These are phyloP conservation scores for Chlamydomonas sp. DNA, from an alignment of 139 green algal genomes.

Conservation along the genomic window DNA sequence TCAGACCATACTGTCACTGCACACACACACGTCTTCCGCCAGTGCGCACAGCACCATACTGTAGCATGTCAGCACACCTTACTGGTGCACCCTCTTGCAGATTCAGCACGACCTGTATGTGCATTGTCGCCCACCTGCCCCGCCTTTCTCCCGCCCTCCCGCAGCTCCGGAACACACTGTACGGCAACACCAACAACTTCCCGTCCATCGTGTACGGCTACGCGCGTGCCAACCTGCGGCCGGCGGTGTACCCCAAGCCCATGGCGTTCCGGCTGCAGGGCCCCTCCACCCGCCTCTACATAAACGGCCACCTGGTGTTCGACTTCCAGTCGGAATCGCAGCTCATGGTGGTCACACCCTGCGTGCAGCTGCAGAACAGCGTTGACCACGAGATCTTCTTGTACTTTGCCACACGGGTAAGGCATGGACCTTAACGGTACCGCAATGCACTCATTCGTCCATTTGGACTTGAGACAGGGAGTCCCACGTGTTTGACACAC, in stretches of 20 bases:
- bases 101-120: no score
- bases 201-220: slow-evolving; percentile 28
- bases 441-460: neutral
- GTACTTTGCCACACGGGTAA: slow-evolving; percentile 12
- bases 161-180: slow-evolving; percentile 15
- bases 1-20: no score
- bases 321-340: slow-evolving; percentile 5
- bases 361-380: slow-evolving; percentile 3
- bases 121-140: neutral
- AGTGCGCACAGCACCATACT: no score
- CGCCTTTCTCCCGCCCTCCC: neutral
- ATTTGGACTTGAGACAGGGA: no score
- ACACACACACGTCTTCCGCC: no score
- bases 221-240: slow-evolving; percentile 18
- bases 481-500: neutral
- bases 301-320: slow-evolving; percentile 14
- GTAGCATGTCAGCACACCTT: no score
- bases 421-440: neutral
- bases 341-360: slow-evolving; percentile 6
- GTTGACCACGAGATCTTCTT: slow-evolving; percentile 4
- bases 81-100: no score
- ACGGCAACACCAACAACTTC: slow-evolving; percentile 3
- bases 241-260: neutral
- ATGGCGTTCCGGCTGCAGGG: slow-evolving; percentile 20
- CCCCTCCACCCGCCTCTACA: slow-evolving; percentile 8